Percentiles rank a stretch among this genome's conserved stretches.
These are phyloP conservation scores for Fraxinus ornus DNA, from an alignment of 305 asterid species.

Conservation along the genomic window DNA sequence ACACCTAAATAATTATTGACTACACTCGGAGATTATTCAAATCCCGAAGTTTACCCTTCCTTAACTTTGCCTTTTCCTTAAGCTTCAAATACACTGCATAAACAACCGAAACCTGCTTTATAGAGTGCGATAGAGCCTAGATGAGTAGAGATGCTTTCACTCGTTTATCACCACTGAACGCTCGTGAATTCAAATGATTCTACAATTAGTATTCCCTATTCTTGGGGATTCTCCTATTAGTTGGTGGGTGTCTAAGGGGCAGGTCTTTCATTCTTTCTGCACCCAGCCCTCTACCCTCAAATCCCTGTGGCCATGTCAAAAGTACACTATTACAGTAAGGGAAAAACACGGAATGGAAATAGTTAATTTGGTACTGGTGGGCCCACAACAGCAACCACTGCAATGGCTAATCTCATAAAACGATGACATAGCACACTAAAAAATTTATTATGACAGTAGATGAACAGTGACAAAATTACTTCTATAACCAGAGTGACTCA, in stretches of 20 bases:
- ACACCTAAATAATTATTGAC: neutral
- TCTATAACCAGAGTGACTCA: neutral
- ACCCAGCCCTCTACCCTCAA: neutral
- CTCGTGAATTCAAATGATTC: neutral
- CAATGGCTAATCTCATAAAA: conserved; percentile 10
- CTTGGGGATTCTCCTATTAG: neutral
- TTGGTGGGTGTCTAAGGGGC: neutral
- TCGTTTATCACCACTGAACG: neutral
- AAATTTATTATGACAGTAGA: neutral
- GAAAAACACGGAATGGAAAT: neutral
- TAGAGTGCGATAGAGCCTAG: neutral
- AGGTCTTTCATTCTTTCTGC: neutral
- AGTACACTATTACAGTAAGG: neutral
- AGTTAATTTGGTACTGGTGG: neutral
- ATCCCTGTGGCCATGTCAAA: neutral
- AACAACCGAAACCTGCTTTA: neutral
- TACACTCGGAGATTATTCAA: neutral
- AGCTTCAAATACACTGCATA: conserved; percentile 4
- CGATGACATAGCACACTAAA: conserved; percentile 13
- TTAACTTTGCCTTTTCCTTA: neutral
- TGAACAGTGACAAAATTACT: neutral
- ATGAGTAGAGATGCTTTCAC: neutral
- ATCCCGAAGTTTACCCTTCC: neutral
- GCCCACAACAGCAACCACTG: neutral
- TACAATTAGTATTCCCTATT: neutral